These are phyloP conservation scores for Saturnispora kantuleensis DNA, from an alignment of 805 yeast genomes.

Conservation along the genomic window DNA sequence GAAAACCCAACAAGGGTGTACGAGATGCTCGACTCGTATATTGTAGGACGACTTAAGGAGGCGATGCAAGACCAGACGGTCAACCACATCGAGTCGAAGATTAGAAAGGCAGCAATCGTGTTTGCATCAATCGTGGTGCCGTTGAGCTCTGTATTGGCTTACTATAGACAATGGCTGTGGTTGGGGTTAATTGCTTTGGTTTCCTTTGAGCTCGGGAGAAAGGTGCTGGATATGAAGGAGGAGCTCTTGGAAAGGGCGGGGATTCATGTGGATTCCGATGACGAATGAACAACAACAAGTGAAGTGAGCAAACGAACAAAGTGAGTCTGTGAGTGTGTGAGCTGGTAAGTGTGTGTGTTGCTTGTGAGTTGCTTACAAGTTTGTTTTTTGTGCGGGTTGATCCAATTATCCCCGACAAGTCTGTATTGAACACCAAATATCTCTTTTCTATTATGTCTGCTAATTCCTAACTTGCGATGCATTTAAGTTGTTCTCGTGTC, in stretches of 20 bases:
- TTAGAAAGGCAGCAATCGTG: not conserved
- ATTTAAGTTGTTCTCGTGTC: no score
- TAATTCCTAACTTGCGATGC: no score
- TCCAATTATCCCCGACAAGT: no score
- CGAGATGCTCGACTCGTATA: not conserved
- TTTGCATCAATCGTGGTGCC: not conserved
- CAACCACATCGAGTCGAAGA: not conserved
- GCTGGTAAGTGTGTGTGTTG: no score
- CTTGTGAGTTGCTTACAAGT: no score
- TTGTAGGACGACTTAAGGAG: conserved; percentile 2
- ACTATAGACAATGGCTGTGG: not conserved
- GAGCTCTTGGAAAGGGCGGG: conserved; percentile 4
- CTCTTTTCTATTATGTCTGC: no score
- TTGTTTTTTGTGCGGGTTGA: no score
- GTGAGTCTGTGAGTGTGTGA: no score
- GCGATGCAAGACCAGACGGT: not conserved
- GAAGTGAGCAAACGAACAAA: no score
- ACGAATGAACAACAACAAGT: no score
- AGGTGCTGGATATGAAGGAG: conserved; percentile 1
- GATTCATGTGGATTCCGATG: no score
- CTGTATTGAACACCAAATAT: no score
- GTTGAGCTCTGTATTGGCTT: not conserved
- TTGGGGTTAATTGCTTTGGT: not conserved
- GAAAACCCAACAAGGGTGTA: not conserved
- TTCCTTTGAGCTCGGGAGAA: not conserved